Conservation (phyloP, 2,329 filamentous ascomycete species). For the Trichoderma asperellum region DNA sequence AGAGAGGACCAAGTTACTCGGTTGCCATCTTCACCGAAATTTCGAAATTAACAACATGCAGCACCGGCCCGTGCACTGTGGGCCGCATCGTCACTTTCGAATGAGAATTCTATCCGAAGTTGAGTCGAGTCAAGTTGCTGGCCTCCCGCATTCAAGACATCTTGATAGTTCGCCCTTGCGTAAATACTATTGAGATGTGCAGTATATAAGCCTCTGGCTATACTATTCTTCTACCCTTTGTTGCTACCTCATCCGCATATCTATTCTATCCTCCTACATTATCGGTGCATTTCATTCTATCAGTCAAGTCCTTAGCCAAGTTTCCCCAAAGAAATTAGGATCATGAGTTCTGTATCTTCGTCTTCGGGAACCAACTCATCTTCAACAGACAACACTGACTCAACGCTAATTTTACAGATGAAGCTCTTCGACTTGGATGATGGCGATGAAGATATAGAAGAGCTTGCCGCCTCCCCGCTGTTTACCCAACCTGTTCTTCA, state of each 20-base stretch:
- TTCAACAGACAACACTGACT: not conserved
- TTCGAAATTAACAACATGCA: not conserved
- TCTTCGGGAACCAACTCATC: not conserved
- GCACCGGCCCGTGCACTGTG: not conserved
- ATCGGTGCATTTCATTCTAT: no score
- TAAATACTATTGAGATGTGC: not conserved
- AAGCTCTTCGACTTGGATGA: conserved; percentile 7
- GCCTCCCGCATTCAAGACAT: conserved; percentile 11
- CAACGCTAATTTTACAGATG: conserved; percentile 10
- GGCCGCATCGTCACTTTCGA: not conserved
- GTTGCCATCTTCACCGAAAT: not conserved
- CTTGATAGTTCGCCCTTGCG: not conserved
- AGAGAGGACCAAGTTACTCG: not conserved
- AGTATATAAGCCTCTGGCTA: not conserved
- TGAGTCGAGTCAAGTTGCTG: not conserved
- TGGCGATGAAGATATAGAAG: not conserved
- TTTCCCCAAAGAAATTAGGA: not conserved
- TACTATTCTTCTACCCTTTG: no score
- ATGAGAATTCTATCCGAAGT: not conserved
- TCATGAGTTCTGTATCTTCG: not conserved
- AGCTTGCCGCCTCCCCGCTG: conserved; percentile 30
- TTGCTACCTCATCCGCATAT: not conserved
- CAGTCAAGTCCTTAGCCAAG: not conserved
- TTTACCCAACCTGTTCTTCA: conserved; percentile 32
- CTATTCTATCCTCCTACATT: not conserved